phyloP scores from a whole-genome alignment of 345 rosid genomes.

The Brassica napus region Da-Ae NC_063452.1:62282501-62283000 shows the following conservation, averaged over 20 bases:
- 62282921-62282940: background rate
- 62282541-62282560: background rate
- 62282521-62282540: slow-evolving; percentile 23
- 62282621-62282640: background rate
- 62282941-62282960: background rate
- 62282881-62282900: background rate
- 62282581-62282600: background rate
- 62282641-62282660: background rate
- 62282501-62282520: slow-evolving; percentile 17
- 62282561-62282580: background rate
- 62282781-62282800: background rate
- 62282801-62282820: background rate
- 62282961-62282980: background rate
- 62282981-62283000: background rate
- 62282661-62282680: slow-evolving; percentile 2
- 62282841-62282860: background rate
- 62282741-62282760: background rate
- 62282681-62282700: background rate
- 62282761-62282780: background rate
- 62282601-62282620: background rate
- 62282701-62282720: background rate
- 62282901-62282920: background rate
- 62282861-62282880: background rate
- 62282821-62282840: background rate
- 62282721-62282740: background rate